Evolutionary conservation across 495 filamentous ascomycete species (phyloP).

Genomic region (Aspergillus bridgeri): DNA sequence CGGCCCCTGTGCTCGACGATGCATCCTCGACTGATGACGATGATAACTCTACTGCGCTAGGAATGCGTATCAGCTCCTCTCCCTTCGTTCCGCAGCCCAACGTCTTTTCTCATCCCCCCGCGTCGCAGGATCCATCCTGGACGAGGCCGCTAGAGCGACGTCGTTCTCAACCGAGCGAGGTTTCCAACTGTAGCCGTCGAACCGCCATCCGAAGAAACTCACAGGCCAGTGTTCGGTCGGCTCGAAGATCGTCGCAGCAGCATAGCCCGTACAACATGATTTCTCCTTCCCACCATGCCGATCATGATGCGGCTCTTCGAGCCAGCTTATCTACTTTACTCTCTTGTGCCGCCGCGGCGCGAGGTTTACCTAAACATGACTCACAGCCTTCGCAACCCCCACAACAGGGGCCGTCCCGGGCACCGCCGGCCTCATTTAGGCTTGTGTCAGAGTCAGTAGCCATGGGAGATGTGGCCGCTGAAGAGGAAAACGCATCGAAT

Average conservation of each 20-base stretch:
- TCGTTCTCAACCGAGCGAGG: slow-evolving; percentile 37
- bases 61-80: slow-evolving; percentile 54
- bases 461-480: slow-evolving; percentile 46
- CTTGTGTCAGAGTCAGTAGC: slow-evolving; percentile 76
- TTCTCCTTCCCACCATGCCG: slow-evolving; percentile 73
- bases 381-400: slow-evolving; percentile 22
- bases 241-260: slow-evolving; percentile 32
- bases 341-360: slow-evolving; percentile 84
- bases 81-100: slow-evolving; percentile 84
- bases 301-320: slow-evolving; percentile 89
- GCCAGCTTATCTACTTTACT: slow-evolving; percentile 93
- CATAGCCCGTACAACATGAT: slow-evolving; percentile 60
- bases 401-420: slow-evolving; percentile 20
- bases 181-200: slow-evolving; percentile 39
- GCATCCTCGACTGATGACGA: slow-evolving; percentile 62
- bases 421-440: slow-evolving; percentile 40
- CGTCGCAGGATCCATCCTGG: slow-evolving; percentile 49
- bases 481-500: slow-evolving; percentile 21
- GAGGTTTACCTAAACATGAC: slow-evolving; percentile 69
- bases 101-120: slow-evolving; percentile 81
- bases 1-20: slow-evolving; percentile 37
- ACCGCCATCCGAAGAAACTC: slow-evolving; percentile 38
- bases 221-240: slow-evolving; percentile 28
- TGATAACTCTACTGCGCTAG: slow-evolving; percentile 77
- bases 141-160: slow-evolving; percentile 43